A percentile compares a stretch with the other conserved stretches of the same genome.
Conservation (phyloP, 371 early-diverging fungal species). For the Circinella minor region DNA sequence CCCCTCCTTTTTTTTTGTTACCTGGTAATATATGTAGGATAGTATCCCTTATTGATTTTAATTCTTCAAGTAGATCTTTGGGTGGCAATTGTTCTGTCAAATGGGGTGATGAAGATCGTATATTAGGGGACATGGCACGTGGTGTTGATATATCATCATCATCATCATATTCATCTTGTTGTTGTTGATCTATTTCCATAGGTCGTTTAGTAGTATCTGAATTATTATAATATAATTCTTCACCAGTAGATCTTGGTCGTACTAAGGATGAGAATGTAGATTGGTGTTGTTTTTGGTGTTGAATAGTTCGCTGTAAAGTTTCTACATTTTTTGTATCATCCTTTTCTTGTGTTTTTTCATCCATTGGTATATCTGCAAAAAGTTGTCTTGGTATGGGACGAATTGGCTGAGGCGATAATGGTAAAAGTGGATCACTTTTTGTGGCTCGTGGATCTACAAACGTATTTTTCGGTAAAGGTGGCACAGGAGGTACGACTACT, state of each 20-base stretch:
- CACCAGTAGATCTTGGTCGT: neutral
- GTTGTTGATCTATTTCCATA: too few relatives aligned
- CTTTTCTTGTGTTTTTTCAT: conserved; percentile 6
- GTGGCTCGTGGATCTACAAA: conserved; percentile 11
- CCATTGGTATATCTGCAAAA: neutral
- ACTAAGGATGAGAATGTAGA: too few relatives aligned
- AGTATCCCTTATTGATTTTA: neutral
- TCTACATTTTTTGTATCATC: neutral
- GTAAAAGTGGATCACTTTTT: conserved; percentile 9
- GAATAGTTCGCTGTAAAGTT: neutral
- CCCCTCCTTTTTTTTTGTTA: neutral
- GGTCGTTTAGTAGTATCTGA: neutral
- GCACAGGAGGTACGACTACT: conserved; percentile 1
- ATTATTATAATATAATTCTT: neutral
- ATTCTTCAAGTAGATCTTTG: neutral
- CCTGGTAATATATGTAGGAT: neutral
- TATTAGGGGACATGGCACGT: neutral
- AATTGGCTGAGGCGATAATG: conserved; percentile 4
- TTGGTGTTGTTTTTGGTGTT: neutral
- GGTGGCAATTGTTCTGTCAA: neutral
- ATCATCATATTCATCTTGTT: neutral
- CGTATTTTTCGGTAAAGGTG: neutral
- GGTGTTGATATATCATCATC: neutral
- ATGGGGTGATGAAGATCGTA: neutral
- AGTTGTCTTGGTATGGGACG: neutral